Base-by-base conservation (phyloP, 2,329 filamentous ascomycete genomes). In the Chalaropsis ovoidea region DNA sequence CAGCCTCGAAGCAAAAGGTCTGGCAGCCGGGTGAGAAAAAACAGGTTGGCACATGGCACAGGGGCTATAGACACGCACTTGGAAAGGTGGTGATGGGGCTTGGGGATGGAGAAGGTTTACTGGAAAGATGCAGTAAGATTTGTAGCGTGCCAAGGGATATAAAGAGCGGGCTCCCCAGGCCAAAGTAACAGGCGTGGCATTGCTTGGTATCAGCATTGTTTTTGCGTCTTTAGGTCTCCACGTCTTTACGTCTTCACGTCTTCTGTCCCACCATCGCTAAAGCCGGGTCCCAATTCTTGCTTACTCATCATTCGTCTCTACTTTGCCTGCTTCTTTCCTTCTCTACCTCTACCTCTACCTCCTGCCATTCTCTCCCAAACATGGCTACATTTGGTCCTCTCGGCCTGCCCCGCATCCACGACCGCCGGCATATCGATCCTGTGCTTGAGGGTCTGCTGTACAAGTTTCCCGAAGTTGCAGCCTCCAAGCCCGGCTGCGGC, bases 381-480 rank as follows among this genome's bases (percentile, higher is more conserved):
- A 67, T 67, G 66, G 58, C 66, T 22, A 60, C 66, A 60, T 67
- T 62, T 49, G 66, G 66, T 56, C 47, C 66, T 22, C 60, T 67
- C 41, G 63, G 66, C 19, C 56, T 67, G 60, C 66, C 66, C n/a
- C 66, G 61, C 35, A 24, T 68, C 60, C 54, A 49, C 42, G 68
- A 70, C 62, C 67, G 68, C 52, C 61, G 69, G n/a, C 68, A 70
- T 64, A 54, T 68, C 62, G 65, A 65, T 52, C 67, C 69, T 41
- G 49, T 70, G 1, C 61, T 70, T 39, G 67, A 70, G 61, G 67
- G 67, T 60, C 67, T 70, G 62, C 64, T 70, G 62, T 67, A 69
- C 64, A 68, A 66, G 47, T 66, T 65, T 64, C 65, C 54, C 62
- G 61, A 65, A 42, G 47, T 31, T 19, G 13, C 27, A 27, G 2